Evolutionary conservation across 2,329 filamentous ascomycete genomes (phyloP).

Genomic region (Diaporthe amygdali): DNA sequence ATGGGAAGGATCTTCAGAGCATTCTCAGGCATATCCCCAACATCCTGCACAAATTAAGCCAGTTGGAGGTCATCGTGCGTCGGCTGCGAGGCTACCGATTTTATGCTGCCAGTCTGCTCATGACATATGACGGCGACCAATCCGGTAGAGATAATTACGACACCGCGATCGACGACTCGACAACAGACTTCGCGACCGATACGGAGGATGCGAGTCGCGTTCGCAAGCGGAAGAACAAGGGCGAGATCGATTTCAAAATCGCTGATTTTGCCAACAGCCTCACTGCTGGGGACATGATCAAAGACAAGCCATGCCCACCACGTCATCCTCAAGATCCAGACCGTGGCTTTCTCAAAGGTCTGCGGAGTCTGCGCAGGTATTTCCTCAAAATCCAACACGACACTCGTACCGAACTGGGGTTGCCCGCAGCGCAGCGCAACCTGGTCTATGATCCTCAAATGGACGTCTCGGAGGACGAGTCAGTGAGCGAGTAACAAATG

Average conservation of each 20-base stretch:
- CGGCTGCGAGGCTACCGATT: conserved; percentile 86
- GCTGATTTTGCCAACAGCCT: conserved; percentile 99
- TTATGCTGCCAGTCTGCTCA: conserved; percentile 91
- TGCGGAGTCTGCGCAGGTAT: conserved; percentile 80
- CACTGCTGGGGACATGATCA: conserved; percentile 78
- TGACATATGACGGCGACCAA: conserved; percentile 92
- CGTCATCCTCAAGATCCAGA: conserved; percentile 82
- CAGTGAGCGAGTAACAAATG: conserved; percentile 36
- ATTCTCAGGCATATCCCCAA: conserved; percentile 86
- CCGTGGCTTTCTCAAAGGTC: conserved; percentile 84
- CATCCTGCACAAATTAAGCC: conserved; percentile 81
- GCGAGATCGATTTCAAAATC: conserved; percentile 89
- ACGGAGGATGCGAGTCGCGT: conserved; percentile 51
- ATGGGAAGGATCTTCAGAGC: conserved; percentile 81
- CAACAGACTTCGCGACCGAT: conserved; percentile 63
- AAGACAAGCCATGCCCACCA: conserved; percentile 75
- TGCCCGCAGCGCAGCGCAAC: conserved; percentile 34
- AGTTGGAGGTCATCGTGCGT: conserved; percentile 83
- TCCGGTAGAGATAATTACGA: conserved; percentile 55
- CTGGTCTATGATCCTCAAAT: conserved; percentile 21
- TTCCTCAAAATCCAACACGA: conserved; percentile 89
- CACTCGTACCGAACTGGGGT: conserved; percentile 59
- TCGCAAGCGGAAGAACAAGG: conserved; percentile 55
- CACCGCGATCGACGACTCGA: conserved; percentile 59
- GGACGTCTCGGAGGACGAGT: conserved; percentile 33